These are phyloP conservation scores for Drechslerella stenobrocha DNA, from an alignment of 2,329 filamentous ascomycete species.

Conservation along the genomic window DNA sequence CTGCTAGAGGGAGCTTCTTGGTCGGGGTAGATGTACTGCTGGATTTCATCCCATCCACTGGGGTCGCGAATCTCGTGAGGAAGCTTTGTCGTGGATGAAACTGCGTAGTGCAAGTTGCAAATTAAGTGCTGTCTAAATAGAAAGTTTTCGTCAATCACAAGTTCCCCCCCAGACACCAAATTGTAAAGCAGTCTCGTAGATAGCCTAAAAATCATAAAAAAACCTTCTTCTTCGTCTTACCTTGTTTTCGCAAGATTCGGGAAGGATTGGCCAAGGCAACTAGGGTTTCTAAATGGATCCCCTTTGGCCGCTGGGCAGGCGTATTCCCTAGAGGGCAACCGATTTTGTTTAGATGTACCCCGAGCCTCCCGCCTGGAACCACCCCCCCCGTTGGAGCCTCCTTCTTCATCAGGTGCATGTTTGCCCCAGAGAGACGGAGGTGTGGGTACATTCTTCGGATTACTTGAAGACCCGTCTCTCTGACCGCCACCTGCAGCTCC, in stretches of 20 bases:
- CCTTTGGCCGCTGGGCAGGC: conserved; percentile 45
- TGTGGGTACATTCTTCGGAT: conserved; percentile 13
- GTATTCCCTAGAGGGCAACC: conserved; percentile 1
- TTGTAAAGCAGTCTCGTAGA: too few species aligned
- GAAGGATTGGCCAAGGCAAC: conserved; percentile 28
- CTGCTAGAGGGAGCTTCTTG: conserved; percentile 31
- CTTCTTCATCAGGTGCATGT: conserved; percentile 1
- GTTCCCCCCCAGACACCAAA: too few species aligned
- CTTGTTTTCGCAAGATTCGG: conserved; percentile 41
- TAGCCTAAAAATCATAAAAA: neutral
- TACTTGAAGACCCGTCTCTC: conserved; percentile 6
- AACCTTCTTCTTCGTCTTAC: neutral
- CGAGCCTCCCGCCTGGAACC: neutral
- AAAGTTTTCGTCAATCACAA: neutral
- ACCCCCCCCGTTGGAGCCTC: conserved; percentile 6
- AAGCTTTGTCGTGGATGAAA: conserved; percentile 20
- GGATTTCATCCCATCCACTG: conserved; percentile 32
- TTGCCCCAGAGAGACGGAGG: conserved; percentile 27
- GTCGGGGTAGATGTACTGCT: conserved; percentile 14
- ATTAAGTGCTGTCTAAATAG: conserved; percentile 29
- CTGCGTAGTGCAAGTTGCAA: conserved; percentile 16
- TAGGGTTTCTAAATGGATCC: conserved; percentile 26
- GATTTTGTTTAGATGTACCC: neutral
- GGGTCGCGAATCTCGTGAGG: conserved; percentile 34
- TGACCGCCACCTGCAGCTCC: neutral